Evolutionary conservation across 768 basidiomycete species (phyloP), one percentile per base, ranked within the genome.

Genomic region (Rhodotorula paludigena): DNA sequence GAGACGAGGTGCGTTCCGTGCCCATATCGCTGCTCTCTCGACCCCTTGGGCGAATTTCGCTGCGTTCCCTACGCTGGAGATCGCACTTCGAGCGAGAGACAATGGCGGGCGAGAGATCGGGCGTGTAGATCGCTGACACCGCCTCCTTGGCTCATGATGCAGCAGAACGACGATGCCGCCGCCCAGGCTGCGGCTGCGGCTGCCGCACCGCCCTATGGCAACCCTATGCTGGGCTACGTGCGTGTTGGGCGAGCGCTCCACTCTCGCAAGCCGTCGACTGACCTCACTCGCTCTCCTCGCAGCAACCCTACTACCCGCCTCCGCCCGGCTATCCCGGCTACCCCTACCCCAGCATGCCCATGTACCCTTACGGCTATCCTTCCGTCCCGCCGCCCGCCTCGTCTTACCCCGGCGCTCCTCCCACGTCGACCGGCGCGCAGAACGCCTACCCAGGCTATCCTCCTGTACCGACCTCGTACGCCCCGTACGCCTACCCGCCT

Each of bases 221-320:
- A 52, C 6, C 65, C 58, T 4, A 72, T 72, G 71, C 62, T 67
- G 66, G 71, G 71, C 28, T 72, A 72, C 53, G 70, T 71, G 32
- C 45, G 71, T 25, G 7, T 1, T 23, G 36, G 8, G 0, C 11
- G 12, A 18, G 28, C 7, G 0, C 38, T 39, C 21, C 18, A 2
- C 15, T 25, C 33, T 20, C 9, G 0, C 30, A 16, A 21, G n/a
- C 3, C 21, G 25, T 20, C 15, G 36, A 3, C 36, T 32, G 18
- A 23, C 58, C 14, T 14, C 14, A 10, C 32, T 32, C 44, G 42
- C 10, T 20, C 15, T 15, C 39, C 7, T 52, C n/a, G 25, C 32
- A 48, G 25, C 64, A 65, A 57, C 71, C 71, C 16, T 72, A 68
- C 45, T 60, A 61, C 41, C 64, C 67, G 15, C 67, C 71, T 28